These are phyloP conservation scores for Nicotiana attenuata DNA, from an alignment of 257 asterid genomes.

Conservation along the genomic window DNA sequence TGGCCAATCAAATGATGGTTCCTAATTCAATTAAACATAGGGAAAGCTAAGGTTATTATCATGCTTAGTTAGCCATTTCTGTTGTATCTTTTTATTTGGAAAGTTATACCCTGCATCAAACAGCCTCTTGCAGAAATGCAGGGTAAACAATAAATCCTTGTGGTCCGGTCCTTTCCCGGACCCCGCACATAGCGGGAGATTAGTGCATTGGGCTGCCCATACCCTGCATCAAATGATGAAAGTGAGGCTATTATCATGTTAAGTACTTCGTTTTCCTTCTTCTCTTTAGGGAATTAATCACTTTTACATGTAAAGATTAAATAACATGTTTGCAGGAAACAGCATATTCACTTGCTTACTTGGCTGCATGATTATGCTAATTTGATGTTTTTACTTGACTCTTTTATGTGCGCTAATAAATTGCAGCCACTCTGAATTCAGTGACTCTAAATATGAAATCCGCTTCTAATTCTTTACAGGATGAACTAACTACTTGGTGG, in stretches of 20 bases:
- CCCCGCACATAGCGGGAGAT: too few species aligned
- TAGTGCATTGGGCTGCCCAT: too few species aligned
- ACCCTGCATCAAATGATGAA: background rate
- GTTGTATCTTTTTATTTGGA: too few species aligned
- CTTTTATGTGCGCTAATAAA: background rate
- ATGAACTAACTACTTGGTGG: constrained; percentile 83
- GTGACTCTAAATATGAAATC: background rate
- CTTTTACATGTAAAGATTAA: background rate
- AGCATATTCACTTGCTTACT: background rate
- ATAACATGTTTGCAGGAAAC: too few species aligned
- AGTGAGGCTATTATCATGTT: background rate
- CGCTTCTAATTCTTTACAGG: constrained; percentile 36
- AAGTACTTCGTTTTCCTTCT: background rate
- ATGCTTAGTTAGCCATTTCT: too few species aligned
- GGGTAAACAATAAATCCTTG: too few species aligned
- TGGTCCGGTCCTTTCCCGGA: too few species aligned
- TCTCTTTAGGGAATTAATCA: background rate
- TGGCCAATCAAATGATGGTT: too few species aligned
- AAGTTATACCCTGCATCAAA: too few species aligned
- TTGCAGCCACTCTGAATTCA: background rate
- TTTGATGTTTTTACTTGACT: background rate
- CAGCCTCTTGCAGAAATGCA: too few species aligned
- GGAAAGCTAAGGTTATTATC: too few species aligned
- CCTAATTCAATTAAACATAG: too few species aligned
- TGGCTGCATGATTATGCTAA: background rate